Conservation (phyloP, 345 rosid genomes). For the Eucalyptus camaldulensis region DNA sequence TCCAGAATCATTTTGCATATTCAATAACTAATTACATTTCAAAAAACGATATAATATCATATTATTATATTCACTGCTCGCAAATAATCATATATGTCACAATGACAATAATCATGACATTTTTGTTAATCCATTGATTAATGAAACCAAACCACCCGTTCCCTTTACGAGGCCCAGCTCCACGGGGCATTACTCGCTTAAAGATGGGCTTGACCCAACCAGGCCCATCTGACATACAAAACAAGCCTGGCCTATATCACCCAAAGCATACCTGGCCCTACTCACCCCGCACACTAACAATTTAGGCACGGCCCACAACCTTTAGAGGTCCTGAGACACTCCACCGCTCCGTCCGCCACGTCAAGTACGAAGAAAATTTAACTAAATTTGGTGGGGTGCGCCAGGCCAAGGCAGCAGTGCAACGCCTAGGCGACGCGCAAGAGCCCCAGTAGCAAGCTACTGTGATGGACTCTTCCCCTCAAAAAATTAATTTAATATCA, state of each 20-base stretch:
- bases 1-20: no score
- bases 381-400: not conserved
- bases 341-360: rapidly evolving
- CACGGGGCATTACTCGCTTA: not conserved
- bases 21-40: not conserved
- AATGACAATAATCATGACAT: not conserved
- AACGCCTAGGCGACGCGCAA: not conserved
- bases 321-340: rapidly evolving
- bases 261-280: rapidly evolving
- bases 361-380: rapidly evolving
- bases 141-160: not conserved
- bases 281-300: rapidly evolving
- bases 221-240: not conserved
- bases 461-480: not conserved
- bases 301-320: rapidly evolving
- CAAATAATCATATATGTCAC: not conserved
- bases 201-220: not conserved
- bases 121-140: not conserved
- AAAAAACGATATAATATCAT: no score
- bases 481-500: conserved; percentile 24
- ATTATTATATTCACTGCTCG: no score
- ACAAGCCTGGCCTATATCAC: rapidly evolving
- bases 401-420: conserved; percentile 4
- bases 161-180: not conserved
- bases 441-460: conserved; percentile 1